phyloP scores from a whole-genome alignment of 257 asterid genomes.

The Penstemon eatonii region DNA sequence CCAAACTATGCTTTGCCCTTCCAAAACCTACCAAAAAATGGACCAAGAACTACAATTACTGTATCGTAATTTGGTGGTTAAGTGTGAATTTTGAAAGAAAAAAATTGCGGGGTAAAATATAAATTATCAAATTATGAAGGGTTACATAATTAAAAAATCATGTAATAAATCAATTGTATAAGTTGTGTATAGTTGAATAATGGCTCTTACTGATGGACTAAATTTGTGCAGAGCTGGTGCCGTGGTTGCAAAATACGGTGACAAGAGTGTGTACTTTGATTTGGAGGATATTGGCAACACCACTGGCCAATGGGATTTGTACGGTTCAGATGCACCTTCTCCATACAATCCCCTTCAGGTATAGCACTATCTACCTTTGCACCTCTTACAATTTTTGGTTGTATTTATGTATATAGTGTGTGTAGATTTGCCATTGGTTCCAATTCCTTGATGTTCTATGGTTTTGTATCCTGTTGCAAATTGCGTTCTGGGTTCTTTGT shows the following conservation, averaged over 20 bases:
- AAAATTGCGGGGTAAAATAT: too few species aligned
- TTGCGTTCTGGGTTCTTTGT: too few species aligned
- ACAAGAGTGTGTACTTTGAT: conserved; percentile 91
- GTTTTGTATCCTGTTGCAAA: background rate
- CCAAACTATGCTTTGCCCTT: too few species aligned
- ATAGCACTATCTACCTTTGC: background rate
- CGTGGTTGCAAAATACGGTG: conserved; percentile 94
- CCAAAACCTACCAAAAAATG: too few species aligned
- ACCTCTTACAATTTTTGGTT: background rate
- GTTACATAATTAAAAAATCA: too few species aligned
- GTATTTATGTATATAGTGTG: background rate
- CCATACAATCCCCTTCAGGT: conserved; percentile 93
- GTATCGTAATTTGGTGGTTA: too few species aligned
- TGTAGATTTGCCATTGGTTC: background rate
- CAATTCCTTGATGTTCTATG: background rate
- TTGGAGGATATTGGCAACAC: conserved; percentile 90
- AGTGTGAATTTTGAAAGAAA: too few species aligned
- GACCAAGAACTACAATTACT: too few species aligned
- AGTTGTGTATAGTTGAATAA: background rate
- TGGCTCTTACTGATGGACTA: background rate
- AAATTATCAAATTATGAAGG: too few species aligned
- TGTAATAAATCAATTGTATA: background rate
- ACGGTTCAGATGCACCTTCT: conserved; percentile 97
- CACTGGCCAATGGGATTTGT: conserved; percentile 96
- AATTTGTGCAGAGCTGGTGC: conserved; percentile 54